Evolutionary conservation across 2,329 filamentous ascomycete genomes (phyloP), one percentile per base, ranked within the genome.

Genomic region (Aspergillus fumigatus): DNA sequence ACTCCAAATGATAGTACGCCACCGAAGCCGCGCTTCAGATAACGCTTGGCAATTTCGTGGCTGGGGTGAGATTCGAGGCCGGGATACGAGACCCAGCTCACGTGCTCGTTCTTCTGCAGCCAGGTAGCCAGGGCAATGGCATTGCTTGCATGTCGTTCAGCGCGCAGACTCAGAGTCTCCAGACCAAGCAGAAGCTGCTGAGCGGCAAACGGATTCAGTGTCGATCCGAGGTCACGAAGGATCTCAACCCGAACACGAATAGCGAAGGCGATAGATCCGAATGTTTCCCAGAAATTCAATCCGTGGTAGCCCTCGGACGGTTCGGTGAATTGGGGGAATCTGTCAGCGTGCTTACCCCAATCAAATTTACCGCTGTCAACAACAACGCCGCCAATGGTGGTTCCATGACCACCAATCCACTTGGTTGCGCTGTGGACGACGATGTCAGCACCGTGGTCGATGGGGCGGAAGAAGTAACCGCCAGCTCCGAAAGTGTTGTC

Each of bases 401-500:
- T 96, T 59, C 92, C 93, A 75, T 97, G 93, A 45, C 92, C 92
- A 56, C 92, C 92, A 61, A 97, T 97, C 92, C 92, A 97, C 77
- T 97, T 97, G 57, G 92, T 96, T 10, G 92, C 92, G 41, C 89
- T 94, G 81, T 97, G 92, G 25, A 96, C 90, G 52, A 97, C 88
- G 59, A 97, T 96, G 71, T 97, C 92, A 61, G 90, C 92, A 54
- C 92, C 92, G 74, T 96, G 89, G 25, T 92, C 87, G 67, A 97
- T 93, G 43, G 92, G 92, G 6, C 88, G 86, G 64, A 88, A 80
- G 73, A 90, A 95, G 81, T 90, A 97, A 51, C 93, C 92, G 57
- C 92, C 92, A 11, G 92, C 92, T 49, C 92, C 93, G 67, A 97
- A 97, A 8, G 92, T 97, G 80, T 97, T 97, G 78, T 97, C 92